Evolutionary conservation across 352 stramenopile species (phyloP), one percentile per base, ranked within the genome.

Genomic region (Thraustochytrium sp.): DNA sequence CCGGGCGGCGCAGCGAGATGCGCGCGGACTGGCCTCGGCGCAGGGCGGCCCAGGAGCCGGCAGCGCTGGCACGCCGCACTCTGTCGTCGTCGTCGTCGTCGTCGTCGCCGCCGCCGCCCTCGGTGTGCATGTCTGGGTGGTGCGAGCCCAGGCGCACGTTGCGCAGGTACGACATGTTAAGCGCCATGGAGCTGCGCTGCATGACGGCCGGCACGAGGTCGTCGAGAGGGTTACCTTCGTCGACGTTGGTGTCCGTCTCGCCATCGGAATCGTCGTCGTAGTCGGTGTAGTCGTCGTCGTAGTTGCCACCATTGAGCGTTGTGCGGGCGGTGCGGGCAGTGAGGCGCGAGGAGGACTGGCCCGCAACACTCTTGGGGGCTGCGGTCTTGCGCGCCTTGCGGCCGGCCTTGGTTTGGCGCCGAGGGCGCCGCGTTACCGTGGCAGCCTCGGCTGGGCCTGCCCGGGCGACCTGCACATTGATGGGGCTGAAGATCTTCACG

Each of bases 111-210:
- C n/a, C 48, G 48, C 48, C n/a, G 18, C 16, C 48, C n/a, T 34
- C 26, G 8, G 34, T 5, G 26, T 75, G 5, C 40, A 59, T n/a
- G 42, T 80, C 68, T 9, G 68, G 68, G 49, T 55, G 31, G 37
- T 80, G 68, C 37, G 68, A 80, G 23, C 68, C 68, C 11, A n/a
- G 18, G 5, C 68, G 46, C 18, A 80, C 40, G 51, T 80, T 80
- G 37, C 51, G 68, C 0, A 80, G 8, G 46, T 80, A 80, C 21
- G 76, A 42, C 44, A 80, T 61, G 51, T 80, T 44, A 34, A 80
- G 31, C n/a, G n/a, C 23, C 68, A 80, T 80, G 13, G 68, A 48
- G 37, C 53, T 51, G 23, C 68, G 31, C 34, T 64, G 42, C 44
- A 75, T 3, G 16, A 54, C 62, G 8, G 36, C 36, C 23, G 62